These are phyloP conservation scores for Sophora flavescens DNA, from an alignment of 306 rosid genomes.

Conservation along the genomic window DNA sequence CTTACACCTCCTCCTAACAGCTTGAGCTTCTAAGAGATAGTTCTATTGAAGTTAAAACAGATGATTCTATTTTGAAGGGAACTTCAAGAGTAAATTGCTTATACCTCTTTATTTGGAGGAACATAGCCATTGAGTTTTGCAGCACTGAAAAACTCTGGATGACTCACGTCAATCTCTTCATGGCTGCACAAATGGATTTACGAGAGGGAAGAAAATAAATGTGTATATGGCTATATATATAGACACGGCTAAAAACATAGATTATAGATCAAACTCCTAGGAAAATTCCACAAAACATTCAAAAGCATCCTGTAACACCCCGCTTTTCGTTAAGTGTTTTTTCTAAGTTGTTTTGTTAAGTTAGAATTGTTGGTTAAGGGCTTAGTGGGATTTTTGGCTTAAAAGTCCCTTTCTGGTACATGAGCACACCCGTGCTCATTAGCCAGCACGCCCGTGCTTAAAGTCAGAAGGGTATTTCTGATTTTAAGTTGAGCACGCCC, in stretches of 20 bases:
- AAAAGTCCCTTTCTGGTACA: too few species aligned
- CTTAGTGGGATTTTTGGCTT: too few species aligned
- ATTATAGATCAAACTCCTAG: slow-evolving; percentile 14
- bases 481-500: too few species aligned
- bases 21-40: slow-evolving; percentile 25
- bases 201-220: not conserved
- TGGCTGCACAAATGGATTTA: slow-evolving; percentile 71
- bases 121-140: slow-evolving; percentile 84
- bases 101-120: slow-evolving; percentile 93
- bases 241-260: not conserved
- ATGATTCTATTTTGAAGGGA: slow-evolving; percentile 34
- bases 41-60: slow-evolving; percentile 36
- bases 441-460: too few species aligned
- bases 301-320: slow-evolving; percentile 13
- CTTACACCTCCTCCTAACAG: slow-evolving; percentile 4
- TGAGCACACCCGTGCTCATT: too few species aligned
- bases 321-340: too few species aligned
- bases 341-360: too few species aligned
- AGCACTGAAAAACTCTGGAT: slow-evolving; percentile 90
- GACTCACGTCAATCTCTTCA: slow-evolving; percentile 98
- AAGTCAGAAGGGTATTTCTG: too few species aligned
- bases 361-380: too few species aligned
- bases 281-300: not conserved
- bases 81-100: slow-evolving; percentile 40
- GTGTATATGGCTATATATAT: too few species aligned